phyloP scores from a whole-genome alignment of 352 stramenopile genomes.

The Pythium periplocum region DNA sequence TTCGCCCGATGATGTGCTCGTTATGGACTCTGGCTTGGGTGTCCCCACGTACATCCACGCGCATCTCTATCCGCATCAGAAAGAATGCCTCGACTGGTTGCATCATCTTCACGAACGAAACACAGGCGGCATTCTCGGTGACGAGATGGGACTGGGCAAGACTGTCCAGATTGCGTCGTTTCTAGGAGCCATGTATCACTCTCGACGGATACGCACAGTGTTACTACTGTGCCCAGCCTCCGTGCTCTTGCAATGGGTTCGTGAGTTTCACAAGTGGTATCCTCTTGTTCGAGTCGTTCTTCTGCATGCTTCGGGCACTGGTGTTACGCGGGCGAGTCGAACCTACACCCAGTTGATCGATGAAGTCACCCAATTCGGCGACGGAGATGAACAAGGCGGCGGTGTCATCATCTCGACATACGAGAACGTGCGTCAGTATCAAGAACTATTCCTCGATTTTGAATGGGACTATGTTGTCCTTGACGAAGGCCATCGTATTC shows the following conservation, averaged over 20 bases:
- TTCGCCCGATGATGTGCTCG: constrained; percentile 36
- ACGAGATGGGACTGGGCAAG: constrained; percentile 97
- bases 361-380: constrained; percentile 31
- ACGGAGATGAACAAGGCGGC: constrained; percentile 33
- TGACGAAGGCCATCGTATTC: constrained; percentile 98
- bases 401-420: constrained; percentile 97
- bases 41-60: constrained; percentile 69
- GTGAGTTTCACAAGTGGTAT: constrained; percentile 92
- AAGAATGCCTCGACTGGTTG: constrained; percentile 95
- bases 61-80: constrained; percentile 92
- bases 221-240: constrained; percentile 95
- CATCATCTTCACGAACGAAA: constrained; percentile 94
- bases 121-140: constrained; percentile 95
- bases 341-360: constrained; percentile 59
- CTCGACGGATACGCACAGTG: constrained; percentile 53
- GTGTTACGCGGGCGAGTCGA: constrained; percentile 31
- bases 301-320: constrained; percentile 83
- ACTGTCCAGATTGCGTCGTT: constrained; percentile 92
- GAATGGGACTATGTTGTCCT: constrained; percentile 98
- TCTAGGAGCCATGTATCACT: constrained; percentile 63
- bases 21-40: constrained; percentile 61
- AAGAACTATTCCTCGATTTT: constrained; percentile 86
- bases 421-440: constrained; percentile 91
- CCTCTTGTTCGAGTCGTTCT: constrained; percentile 86
- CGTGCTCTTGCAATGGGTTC: constrained; percentile 95